phyloP scores from a whole-genome alignment of 2,329 filamentous ascomycete genomes.

The Ophiostoma sp. region DNA sequence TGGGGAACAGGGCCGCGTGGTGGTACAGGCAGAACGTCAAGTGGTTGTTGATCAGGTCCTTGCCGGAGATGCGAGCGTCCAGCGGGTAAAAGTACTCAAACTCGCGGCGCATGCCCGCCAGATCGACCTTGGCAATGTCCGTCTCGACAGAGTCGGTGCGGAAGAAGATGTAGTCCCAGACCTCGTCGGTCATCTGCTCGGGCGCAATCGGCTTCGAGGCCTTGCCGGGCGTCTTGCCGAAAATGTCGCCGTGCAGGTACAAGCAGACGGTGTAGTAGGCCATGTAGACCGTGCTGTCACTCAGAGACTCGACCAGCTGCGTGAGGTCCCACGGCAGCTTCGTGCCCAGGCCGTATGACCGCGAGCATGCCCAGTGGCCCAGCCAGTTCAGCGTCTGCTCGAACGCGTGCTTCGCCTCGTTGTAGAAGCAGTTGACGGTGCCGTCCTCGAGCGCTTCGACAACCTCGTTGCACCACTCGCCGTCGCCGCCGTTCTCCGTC shows the following conservation, averaged over 20 bases:
- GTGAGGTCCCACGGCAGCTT: slow-evolving; percentile 90
- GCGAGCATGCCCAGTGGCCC: slow-evolving; percentile 89
- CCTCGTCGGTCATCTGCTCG: slow-evolving; percentile 88
- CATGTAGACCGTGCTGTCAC: slow-evolving; percentile 86
- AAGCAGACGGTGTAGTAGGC: slow-evolving; percentile 66
- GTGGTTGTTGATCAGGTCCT: slow-evolving; percentile 90
- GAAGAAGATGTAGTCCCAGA: slow-evolving; percentile 94
- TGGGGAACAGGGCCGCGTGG: slow-evolving; percentile 81
- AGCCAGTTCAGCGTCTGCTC: slow-evolving; percentile 86
- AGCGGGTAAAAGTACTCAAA: slow-evolving; percentile 98
- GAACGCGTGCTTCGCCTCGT: slow-evolving; percentile 73
- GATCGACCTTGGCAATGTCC: slow-evolving; percentile 57
- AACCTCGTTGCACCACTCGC: slow-evolving; percentile 73
- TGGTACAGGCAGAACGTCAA: slow-evolving; percentile 94
- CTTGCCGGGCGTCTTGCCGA: slow-evolving; percentile 61
- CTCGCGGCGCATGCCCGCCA: slow-evolving; percentile 78
- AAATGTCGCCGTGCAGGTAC: slow-evolving; percentile 75
- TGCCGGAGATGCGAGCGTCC: slow-evolving; percentile 81
- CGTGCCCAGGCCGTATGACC: slow-evolving; percentile 86
- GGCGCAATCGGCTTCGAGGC: slow-evolving; percentile 61
- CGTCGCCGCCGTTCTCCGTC: slow-evolving; percentile 54
- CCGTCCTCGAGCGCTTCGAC: slow-evolving; percentile 65
- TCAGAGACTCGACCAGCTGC: slow-evolving; percentile 87
- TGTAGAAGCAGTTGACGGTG: slow-evolving; percentile 68
- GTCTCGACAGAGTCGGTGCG: slow-evolving; percentile 64